Percentiles rank a stretch among this genome's conserved stretches.
Evolutionary conservation across 2,329 filamentous ascomycete genomes (phyloP).

Genomic region (Mycosphaerelloides madeirae): DNA sequence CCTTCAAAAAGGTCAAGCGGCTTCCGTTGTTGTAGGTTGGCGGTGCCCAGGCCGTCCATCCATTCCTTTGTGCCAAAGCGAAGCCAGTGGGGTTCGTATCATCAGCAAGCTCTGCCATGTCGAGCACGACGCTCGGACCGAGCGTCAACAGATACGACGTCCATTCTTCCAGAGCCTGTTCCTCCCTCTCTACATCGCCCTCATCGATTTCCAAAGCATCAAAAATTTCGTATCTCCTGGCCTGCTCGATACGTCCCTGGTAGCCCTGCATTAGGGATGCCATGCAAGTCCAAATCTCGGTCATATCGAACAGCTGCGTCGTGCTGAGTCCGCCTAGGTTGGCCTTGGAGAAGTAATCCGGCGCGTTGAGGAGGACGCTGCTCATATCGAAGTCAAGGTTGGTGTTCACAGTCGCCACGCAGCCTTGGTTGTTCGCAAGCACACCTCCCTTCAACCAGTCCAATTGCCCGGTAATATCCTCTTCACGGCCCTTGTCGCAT

Average conservation of each 20-base stretch:
- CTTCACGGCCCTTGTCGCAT: slow-evolving; percentile 52
- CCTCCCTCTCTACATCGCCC: slow-evolving; percentile 50
- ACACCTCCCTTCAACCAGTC: slow-evolving; percentile 59
- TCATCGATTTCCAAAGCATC: slow-evolving; percentile 44
- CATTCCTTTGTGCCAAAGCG: slow-evolving; percentile 48
- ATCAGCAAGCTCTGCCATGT: slow-evolving; percentile 41
- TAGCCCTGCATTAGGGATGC: slow-evolving; percentile 53
- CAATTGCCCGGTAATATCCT: slow-evolving; percentile 56
- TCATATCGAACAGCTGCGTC: slow-evolving; percentile 59
- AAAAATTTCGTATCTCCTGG: slow-evolving; percentile 53
- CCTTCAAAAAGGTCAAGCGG: slow-evolving; percentile 55
- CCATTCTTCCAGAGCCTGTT: slow-evolving; percentile 57
- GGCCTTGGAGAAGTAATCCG: slow-evolving; percentile 54
- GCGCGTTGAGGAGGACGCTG: slow-evolving; percentile 52
- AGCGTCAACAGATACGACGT: slow-evolving; percentile 56
- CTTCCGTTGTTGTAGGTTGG: slow-evolving; percentile 41
- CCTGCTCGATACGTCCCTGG: slow-evolving; percentile 51
- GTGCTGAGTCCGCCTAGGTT: slow-evolving; percentile 52
- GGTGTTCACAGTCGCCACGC: slow-evolving; percentile 44
- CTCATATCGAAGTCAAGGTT: slow-evolving; percentile 47
- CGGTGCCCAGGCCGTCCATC: slow-evolving; percentile 55
- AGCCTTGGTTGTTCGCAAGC: slow-evolving; percentile 46
- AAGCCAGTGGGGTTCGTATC: slow-evolving; percentile 45
- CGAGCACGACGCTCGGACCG: slow-evolving; percentile 53
- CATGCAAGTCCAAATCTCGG: slow-evolving; percentile 60